Percentiles rank a stretch among this genome's conserved stretches.
These are phyloP conservation scores for Potentilla sterilis DNA, from an alignment of 306 rosid species.

Conservation along the genomic window DNA sequence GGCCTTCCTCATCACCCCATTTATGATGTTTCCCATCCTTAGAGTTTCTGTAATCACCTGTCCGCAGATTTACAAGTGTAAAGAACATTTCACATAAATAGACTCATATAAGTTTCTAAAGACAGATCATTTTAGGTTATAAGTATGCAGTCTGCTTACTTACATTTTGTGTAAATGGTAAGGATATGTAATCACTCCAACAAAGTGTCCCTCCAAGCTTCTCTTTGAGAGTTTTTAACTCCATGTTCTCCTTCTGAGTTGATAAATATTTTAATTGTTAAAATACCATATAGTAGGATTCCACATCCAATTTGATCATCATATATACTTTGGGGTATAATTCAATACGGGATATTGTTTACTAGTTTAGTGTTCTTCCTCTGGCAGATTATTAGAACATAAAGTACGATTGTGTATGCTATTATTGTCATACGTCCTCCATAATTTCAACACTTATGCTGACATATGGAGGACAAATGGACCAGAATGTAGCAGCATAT, in stretches of 20 bases:
- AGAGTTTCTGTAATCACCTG: slow-evolving; percentile 89
- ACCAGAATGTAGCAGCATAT: slow-evolving; percentile 6
- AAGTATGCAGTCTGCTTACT: slow-evolving; percentile 6
- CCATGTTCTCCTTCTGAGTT: slow-evolving; percentile 78
- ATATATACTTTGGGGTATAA: not conserved
- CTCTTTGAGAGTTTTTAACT: slow-evolving; percentile 62
- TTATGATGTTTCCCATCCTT: slow-evolving; percentile 81
- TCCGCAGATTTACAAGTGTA: not conserved
- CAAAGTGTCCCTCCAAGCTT: slow-evolving; percentile 61
- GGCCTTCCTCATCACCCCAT: slow-evolving; percentile 85
- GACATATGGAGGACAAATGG: slow-evolving; percentile 19
- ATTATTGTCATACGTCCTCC: slow-evolving; percentile 1
- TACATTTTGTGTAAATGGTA: slow-evolving; percentile 87
- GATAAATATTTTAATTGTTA: slow-evolving; percentile 14
- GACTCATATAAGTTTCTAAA: not conserved
- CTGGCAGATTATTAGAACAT: not conserved
- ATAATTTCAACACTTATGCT: not conserved
- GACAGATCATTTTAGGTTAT: not conserved
- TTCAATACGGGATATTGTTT: not conserved
- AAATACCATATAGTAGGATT: slow-evolving; percentile 15
- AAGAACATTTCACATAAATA: not conserved
- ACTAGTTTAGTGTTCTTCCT: not conserved
- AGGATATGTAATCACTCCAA: slow-evolving; percentile 82
- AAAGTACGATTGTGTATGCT: not conserved
- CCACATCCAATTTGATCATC: not conserved